phyloP scores from a whole-genome alignment of 2,329 filamentous ascomycete species.

The Pyrenochaeta sp. region DNA sequence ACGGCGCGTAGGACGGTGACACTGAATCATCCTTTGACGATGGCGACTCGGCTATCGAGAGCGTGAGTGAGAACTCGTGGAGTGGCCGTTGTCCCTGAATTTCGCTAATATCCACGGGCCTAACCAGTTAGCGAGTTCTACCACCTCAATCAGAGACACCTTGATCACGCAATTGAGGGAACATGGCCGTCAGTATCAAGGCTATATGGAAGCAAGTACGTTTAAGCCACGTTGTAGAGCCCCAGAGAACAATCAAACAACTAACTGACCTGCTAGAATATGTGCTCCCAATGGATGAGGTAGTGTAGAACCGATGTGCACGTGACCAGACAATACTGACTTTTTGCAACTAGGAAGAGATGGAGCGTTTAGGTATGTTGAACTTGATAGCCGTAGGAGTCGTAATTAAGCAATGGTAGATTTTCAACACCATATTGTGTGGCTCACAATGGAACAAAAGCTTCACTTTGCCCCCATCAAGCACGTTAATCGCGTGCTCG shows the following conservation, averaged over 20 bases:
- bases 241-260: background rate
- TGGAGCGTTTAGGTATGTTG: slow-evolving; percentile 15
- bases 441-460: slow-evolving; percentile 45
- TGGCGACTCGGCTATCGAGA: slow-evolving; percentile 17
- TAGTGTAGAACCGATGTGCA: background rate
- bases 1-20: slow-evolving; percentile 9
- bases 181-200: slow-evolving; percentile 19
- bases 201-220: slow-evolving; percentile 21
- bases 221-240: background rate
- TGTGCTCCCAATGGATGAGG: slow-evolving; percentile 27
- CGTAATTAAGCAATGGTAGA: slow-evolving; percentile 13
- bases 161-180: slow-evolving; percentile 16
- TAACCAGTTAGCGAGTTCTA: slow-evolving; percentile 12
- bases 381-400: background rate
- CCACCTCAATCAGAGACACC: slow-evolving; percentile 17
- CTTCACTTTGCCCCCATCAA: slow-evolving; percentile 50
- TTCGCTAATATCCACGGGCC: background rate
- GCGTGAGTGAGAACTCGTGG: slow-evolving; percentile 4
- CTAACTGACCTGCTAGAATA: slow-evolving; percentile 18
- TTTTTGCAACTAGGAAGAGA: slow-evolving; percentile 10
- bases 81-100: background rate
- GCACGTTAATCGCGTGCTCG: slow-evolving; percentile 42
- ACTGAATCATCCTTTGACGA: slow-evolving; percentile 10
- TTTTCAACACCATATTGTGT: slow-evolving; percentile 48
- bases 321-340: background rate